These are phyloP conservation scores for Fusarium caatingaense DNA, from an alignment of 2,329 filamentous ascomycete genomes.

Conservation along the genomic window DNA sequence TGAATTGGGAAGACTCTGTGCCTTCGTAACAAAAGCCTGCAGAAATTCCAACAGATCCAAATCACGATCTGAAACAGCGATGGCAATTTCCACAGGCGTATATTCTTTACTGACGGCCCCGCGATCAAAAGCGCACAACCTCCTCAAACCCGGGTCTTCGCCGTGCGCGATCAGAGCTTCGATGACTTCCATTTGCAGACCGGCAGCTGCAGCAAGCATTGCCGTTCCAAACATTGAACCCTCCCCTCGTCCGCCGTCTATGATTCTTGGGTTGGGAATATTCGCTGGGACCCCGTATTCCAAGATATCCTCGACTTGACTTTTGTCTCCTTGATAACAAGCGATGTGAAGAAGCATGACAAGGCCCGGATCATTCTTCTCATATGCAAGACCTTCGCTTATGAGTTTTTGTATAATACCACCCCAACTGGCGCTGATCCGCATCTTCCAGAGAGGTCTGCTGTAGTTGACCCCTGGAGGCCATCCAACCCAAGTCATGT, in stretches of 20 bases:
- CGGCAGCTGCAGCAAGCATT: constrained; percentile 15
- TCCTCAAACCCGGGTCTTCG: background rate
- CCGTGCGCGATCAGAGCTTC: background rate
- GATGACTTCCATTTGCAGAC: fast-evolving
- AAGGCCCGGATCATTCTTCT: background rate
- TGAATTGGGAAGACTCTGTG: fast-evolving
- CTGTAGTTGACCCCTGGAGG: constrained; percentile 12
- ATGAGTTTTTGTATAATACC: background rate
- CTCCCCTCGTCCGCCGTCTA: constrained; percentile 8
- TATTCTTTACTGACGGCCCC: fast-evolving
- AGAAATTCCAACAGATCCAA: background rate
- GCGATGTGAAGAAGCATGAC: constrained; percentile 24
- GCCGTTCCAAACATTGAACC: background rate
- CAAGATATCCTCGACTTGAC: background rate
- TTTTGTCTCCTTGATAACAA: background rate
- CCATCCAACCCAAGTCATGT: constrained; percentile 22
- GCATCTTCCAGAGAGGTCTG: background rate
- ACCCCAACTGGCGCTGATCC: constrained; percentile 11
- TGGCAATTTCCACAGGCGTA: constrained; percentile 5
- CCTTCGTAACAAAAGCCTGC: background rate
- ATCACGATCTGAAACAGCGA: background rate
- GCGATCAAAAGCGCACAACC: background rate
- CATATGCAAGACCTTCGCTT: background rate
- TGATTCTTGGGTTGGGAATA: background rate
- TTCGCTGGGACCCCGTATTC: background rate